phyloP scores from a whole-genome alignment of 352 stramenopile genomes.

The Phytopythium sindhum region DNA sequence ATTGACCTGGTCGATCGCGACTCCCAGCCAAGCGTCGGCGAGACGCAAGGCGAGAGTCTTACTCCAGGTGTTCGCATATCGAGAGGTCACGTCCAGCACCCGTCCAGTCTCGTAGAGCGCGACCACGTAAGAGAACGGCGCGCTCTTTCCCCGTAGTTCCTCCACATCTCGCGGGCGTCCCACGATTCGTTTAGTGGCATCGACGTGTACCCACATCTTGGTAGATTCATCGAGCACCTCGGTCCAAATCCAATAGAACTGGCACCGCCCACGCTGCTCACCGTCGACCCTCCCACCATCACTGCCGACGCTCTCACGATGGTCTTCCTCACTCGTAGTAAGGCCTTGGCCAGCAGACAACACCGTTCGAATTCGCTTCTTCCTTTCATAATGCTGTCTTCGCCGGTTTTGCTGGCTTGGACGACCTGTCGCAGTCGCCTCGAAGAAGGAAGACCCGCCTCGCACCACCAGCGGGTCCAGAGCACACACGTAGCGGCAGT shows the following conservation, averaged over 20 bases:
- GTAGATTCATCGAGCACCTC: slow-evolving; percentile 59
- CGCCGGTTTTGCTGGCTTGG: neutral
- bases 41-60: slow-evolving; percentile 51
- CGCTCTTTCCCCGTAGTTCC: slow-evolving; percentile 35
- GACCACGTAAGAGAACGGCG: slow-evolving; percentile 63
- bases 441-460: slow-evolving; percentile 31
- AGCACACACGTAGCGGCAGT: slow-evolving; percentile 43
- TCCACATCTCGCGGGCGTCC: slow-evolving; percentile 48
- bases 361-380: slow-evolving; percentile 9
- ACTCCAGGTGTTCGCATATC: slow-evolving; percentile 65
- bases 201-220: slow-evolving; percentile 56
- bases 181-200: slow-evolving; percentile 46
- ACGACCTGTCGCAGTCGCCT: slow-evolving; percentile 2
- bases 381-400: slow-evolving; percentile 12
- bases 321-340: neutral
- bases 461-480: slow-evolving; percentile 57
- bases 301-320: neutral
- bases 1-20: slow-evolving; percentile 42
- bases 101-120: slow-evolving; percentile 42
- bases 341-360: slow-evolving; percentile 7
- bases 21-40: slow-evolving; percentile 48
- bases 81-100: slow-evolving; percentile 58
- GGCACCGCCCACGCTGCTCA: neutral
- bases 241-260: slow-evolving; percentile 55
- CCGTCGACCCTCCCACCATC: neutral